These are phyloP conservation scores for Exophiala bonariae DNA, from an alignment of 2,329 filamentous ascomycete genomes.

Conservation along the genomic window DNA sequence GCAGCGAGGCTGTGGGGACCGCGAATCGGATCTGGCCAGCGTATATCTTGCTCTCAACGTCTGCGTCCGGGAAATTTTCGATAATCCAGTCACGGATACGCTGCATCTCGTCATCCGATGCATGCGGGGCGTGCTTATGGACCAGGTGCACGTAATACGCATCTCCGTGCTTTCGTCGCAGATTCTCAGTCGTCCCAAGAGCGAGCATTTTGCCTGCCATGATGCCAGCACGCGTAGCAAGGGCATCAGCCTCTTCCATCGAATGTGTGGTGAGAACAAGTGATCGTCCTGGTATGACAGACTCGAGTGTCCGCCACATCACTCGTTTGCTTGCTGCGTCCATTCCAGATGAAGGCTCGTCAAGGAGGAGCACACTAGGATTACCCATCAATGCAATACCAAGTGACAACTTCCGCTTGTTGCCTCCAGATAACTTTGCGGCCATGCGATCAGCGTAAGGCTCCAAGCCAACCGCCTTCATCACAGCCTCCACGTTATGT, in stretches of 20 bases:
- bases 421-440: slow-evolving; percentile 78
- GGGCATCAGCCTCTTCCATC: slow-evolving; percentile 92
- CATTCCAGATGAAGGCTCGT: slow-evolving; percentile 85
- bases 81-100: slow-evolving; percentile 66
- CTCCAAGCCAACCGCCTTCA: slow-evolving; percentile 76
- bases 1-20: slow-evolving; percentile 51
- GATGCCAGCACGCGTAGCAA: slow-evolving; percentile 82
- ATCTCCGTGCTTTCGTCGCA: slow-evolving; percentile 75
- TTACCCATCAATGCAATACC: slow-evolving; percentile 93
- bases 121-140: slow-evolving; percentile 71
- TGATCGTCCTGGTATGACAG: slow-evolving; percentile 73
- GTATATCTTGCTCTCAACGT: slow-evolving; percentile 71
- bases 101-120: slow-evolving; percentile 66
- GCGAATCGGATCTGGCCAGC: slow-evolving; percentile 88
- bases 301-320: slow-evolving; percentile 85
- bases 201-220: slow-evolving; percentile 84
- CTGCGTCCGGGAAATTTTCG: slow-evolving; percentile 61
- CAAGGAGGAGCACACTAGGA: slow-evolving; percentile 79
- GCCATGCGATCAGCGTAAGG: slow-evolving; percentile 74
- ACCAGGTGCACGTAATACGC: slow-evolving; percentile 81
- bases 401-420: slow-evolving; percentile 87
- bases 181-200: slow-evolving; percentile 70
- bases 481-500: slow-evolving; percentile 74
- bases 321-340: slow-evolving; percentile 87
- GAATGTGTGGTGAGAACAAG: slow-evolving; percentile 88